Conservation (phyloP, 2,329 filamentous ascomycete genomes). For the Alternaria solani region DNA sequence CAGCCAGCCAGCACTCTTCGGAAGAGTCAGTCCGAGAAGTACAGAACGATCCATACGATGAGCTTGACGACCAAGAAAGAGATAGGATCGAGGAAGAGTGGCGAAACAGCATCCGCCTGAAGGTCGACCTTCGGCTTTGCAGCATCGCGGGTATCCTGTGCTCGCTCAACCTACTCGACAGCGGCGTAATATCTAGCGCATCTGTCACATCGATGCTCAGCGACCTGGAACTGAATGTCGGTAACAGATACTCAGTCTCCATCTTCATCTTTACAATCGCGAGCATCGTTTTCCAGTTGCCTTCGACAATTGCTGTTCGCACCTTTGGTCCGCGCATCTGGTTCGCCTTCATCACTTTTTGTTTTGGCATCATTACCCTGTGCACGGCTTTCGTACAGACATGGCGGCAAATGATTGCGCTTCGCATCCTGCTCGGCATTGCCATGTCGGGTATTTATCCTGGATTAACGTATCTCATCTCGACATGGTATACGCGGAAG, state of each 20-base stretch:
- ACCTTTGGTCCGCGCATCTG: slow-evolving; percentile 70
- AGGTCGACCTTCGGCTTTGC: slow-evolving; percentile 73
- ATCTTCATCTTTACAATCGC: slow-evolving; percentile 78
- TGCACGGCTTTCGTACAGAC: slow-evolving; percentile 72
- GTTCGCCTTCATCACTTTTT: slow-evolving; percentile 67
- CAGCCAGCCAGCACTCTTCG: slow-evolving; percentile 22
- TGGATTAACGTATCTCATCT: slow-evolving; percentile 62
- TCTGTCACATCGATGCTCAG: slow-evolving; percentile 73
- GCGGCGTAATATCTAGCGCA: slow-evolving; percentile 73
- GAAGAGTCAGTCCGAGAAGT: slow-evolving; percentile 27
- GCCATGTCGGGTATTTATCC: slow-evolving; percentile 61
- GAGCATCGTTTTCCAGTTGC: slow-evolving; percentile 72
- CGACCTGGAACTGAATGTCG: slow-evolving; percentile 68
- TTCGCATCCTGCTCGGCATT: slow-evolving; percentile 71
- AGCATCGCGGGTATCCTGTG: slow-evolving; percentile 76
- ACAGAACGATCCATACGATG: slow-evolving; percentile 18
- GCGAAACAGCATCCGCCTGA: slow-evolving; percentile 63
- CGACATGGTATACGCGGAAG: slow-evolving; percentile 69
- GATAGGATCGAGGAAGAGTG: slow-evolving; percentile 37
- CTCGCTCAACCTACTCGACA: slow-evolving; percentile 73
- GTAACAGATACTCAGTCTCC: slow-evolving; percentile 72
- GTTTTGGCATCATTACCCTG: slow-evolving; percentile 71
- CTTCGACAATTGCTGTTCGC: slow-evolving; percentile 71
- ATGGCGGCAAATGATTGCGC: slow-evolving; percentile 74
- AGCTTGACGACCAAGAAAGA: slow-evolving; percentile 14